Conservation (phyloP, 2,329 filamentous ascomycete species). For the Scortechinia acanthostroma region DNA sequence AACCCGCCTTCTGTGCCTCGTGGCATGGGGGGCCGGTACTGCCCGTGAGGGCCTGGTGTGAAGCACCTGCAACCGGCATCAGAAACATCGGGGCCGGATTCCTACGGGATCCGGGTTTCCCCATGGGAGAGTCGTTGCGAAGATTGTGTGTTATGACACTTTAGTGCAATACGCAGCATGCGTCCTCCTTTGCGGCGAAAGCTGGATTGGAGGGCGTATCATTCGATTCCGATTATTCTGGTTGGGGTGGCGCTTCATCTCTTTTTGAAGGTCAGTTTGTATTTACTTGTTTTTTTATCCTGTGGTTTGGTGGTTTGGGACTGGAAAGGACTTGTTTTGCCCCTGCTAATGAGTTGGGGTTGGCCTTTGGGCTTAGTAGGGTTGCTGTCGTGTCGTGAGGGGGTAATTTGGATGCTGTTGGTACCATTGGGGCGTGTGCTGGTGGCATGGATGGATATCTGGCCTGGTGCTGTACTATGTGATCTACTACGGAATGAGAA, state of each 20-base stretch:
- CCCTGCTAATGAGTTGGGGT: neutral
- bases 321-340: neutral
- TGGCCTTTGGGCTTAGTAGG: no score
- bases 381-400: no score
- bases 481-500: no score
- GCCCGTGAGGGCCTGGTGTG: conserved; percentile 68
- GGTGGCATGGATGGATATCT: no score
- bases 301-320: no score
- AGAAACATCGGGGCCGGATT: conserved; percentile 57
- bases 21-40: conserved; percentile 35
- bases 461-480: no score
- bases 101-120: conserved; percentile 16
- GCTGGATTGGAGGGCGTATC: conserved; percentile 41
- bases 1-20: conserved; percentile 13
- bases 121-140: conserved; percentile 69
- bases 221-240: conserved; percentile 79
- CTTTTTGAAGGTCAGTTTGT: conserved; percentile 37
- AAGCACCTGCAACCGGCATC: conserved; percentile 67
- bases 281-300: conserved; percentile 7
- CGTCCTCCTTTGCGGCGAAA: conserved; percentile 24
- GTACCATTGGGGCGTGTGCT: no score
- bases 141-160: conserved; percentile 69
- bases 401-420: no score
- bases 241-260: conserved; percentile 57
- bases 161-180: conserved; percentile 74